These are phyloP conservation scores for Vitis vinifera DNA, from an alignment of 164 flowering plant species.

Conservation along the genomic window DNA sequence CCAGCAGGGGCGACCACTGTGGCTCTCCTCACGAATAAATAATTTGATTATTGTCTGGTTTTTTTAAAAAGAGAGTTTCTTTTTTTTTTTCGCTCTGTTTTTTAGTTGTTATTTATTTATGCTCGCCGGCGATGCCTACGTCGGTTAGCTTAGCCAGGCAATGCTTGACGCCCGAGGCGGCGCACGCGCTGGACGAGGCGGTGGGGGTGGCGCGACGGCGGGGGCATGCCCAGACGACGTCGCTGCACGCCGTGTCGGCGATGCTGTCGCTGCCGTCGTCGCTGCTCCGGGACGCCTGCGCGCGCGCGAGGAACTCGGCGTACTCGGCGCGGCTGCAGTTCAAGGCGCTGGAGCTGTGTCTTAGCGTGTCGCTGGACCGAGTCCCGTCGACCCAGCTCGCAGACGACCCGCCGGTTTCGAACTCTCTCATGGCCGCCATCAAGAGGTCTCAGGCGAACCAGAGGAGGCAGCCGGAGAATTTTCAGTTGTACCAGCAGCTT, in stretches of 20 bases:
- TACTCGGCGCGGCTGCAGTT: slow-evolving; percentile 57
- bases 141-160: slow-evolving; percentile 63
- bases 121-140: slow-evolving; percentile 58
- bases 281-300: slow-evolving; percentile 56
- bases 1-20: background rate
- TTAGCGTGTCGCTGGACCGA: slow-evolving; percentile 62
- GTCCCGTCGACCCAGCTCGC: slow-evolving; percentile 29
- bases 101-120: slow-evolving; percentile 5
- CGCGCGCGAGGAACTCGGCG: slow-evolving; percentile 41
- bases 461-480: slow-evolving; percentile 65
- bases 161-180: slow-evolving; percentile 61
- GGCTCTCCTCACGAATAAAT: slow-evolving; percentile 2
- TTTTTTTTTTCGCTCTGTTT: background rate
- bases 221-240: slow-evolving; percentile 62
- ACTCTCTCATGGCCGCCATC: slow-evolving; percentile 77
- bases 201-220: slow-evolving; percentile 61
- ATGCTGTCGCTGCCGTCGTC: slow-evolving; percentile 55
- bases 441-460: slow-evolving; percentile 73
- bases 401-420: slow-evolving; percentile 64
- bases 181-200: slow-evolving; percentile 61
- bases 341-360: slow-evolving; percentile 60
- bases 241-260: slow-evolving; percentile 67
- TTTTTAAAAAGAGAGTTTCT: no score
- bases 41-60: background rate
- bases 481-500: slow-evolving; percentile 41